Percentiles rank a stretch among this genome's conserved stretches.
phyloP scores from a whole-genome alignment of 2,329 filamentous ascomycete species.

The Ambrosiella beaveri region DNA sequence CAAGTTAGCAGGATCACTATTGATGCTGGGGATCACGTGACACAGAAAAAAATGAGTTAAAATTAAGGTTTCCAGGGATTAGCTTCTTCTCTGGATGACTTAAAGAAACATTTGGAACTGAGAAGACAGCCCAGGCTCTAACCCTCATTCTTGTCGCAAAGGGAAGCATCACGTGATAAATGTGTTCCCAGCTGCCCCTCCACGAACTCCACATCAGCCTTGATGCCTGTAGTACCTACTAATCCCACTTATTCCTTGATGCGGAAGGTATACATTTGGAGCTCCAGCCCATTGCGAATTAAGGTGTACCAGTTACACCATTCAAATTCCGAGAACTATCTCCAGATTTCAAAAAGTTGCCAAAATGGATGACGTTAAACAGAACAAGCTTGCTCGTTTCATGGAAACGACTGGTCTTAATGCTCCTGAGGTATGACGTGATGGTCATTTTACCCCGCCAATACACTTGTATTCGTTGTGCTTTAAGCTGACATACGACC shows the following conservation, averaged over 20 bases:
- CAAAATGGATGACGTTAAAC: conserved; percentile 1
- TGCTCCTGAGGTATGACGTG: not conserved
- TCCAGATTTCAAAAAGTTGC: not conserved
- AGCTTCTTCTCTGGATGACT: not conserved
- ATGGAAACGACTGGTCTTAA: conserved; percentile 3
- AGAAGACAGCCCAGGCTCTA: not conserved
- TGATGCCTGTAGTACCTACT: conserved; percentile 1
- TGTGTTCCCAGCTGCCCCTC: not conserved
- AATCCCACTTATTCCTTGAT: too few relatives aligned
- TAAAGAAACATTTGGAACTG: not conserved
- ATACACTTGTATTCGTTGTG: not conserved
- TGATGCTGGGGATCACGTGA: not conserved
- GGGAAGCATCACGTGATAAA: not conserved
- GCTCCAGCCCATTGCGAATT: not conserved
- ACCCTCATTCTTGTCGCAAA: not conserved
- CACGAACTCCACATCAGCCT: conserved; percentile 10
- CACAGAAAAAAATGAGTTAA: not conserved
- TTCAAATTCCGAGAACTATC: not conserved
- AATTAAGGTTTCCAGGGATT: not conserved
- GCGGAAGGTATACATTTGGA: not conserved
- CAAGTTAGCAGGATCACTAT: too few relatives aligned
- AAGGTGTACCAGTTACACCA: too few relatives aligned
- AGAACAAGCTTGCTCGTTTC: conserved; percentile 6
- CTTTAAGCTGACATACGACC: not conserved
- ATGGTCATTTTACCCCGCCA: not conserved